phyloP scores from a whole-genome alignment of 2,329 filamentous ascomycete genomes.

The Fusarium napiforme region DNA sequence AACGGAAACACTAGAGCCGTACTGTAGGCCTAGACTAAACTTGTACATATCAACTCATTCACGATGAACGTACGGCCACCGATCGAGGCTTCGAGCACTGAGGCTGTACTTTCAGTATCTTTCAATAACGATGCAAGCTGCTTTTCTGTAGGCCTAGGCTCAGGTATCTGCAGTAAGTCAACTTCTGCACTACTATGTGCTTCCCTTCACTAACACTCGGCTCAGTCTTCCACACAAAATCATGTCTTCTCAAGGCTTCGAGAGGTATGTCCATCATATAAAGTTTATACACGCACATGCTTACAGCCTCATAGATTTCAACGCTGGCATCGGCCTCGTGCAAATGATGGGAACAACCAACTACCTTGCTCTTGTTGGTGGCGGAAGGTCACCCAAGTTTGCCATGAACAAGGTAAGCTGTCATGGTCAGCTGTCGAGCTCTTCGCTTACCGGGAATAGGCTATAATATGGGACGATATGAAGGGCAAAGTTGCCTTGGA shows the following conservation, averaged over 20 bases:
- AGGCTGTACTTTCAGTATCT: conserved; percentile 81
- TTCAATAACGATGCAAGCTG: conserved; percentile 89
- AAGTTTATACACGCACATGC: not conserved
- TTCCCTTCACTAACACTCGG: conserved; percentile 22
- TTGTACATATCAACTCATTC: conserved; percentile 23
- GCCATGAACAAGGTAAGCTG: conserved; percentile 80
- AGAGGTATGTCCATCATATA: conserved; percentile 51
- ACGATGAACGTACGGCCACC: conserved; percentile 89
- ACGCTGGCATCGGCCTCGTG: conserved; percentile 82
- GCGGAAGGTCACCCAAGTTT: conserved; percentile 85
- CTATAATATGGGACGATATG: conserved; percentile 92
- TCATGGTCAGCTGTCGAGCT: not conserved
- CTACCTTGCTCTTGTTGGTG: conserved; percentile 89
- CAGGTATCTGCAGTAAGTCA: conserved; percentile 81
- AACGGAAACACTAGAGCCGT: conserved; percentile 1
- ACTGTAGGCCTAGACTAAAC: conserved; percentile 6
- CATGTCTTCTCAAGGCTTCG: conserved; percentile 73
- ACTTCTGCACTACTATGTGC: not conserved
- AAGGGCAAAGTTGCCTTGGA: conserved; percentile 78
- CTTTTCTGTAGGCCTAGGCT: conserved; percentile 88
- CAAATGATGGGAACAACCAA: conserved; percentile 90
- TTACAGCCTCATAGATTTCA: conserved; percentile 68
- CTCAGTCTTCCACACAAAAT: conserved; percentile 77
- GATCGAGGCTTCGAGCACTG: conserved; percentile 80
- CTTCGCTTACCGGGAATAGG: conserved; percentile 54